These are phyloP conservation scores for Albatrellus sp. DNA, from an alignment of 1,284 basidiomycete species.

Conservation along the genomic window DNA sequence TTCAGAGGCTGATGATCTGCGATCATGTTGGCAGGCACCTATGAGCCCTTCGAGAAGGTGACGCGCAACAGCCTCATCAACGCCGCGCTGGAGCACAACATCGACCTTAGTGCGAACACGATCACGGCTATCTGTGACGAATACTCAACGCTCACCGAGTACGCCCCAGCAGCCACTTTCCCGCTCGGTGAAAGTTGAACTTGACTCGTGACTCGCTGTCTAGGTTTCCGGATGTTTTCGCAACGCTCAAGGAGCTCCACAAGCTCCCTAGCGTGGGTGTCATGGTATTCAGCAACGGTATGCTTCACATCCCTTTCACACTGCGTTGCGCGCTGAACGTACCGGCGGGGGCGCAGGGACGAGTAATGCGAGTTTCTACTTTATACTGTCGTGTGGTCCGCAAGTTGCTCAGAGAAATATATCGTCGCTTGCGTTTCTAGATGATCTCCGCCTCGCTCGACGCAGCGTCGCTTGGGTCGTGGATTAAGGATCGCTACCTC, in stretches of 20 bases:
- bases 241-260: conserved; percentile 13
- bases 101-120: conserved; percentile 8
- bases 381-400: background rate
- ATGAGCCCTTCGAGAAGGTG: conserved; percentile 20
- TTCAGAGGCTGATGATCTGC: background rate
- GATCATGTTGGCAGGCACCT: conserved; percentile 11
- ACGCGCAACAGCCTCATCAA: conserved; percentile 18
- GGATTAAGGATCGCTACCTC: conserved; percentile 11
- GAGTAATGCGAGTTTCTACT: conserved; percentile 7
- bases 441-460: conserved; percentile 17
- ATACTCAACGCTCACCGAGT: conserved; percentile 17
- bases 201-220: background rate
- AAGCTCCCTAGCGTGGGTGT: conserved; percentile 10
- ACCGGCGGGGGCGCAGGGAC: conserved; percentile 9
- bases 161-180: conserved; percentile 5
- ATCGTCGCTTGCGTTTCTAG: conserved; percentile 7
- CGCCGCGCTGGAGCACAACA: conserved; percentile 15
- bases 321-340: no score
- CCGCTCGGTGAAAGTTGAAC: background rate
- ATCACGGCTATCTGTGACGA: conserved; percentile 14
- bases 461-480: conserved; percentile 8
- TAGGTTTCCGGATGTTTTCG: conserved; percentile 16
- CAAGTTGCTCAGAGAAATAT: no score
- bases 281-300: conserved; percentile 21
- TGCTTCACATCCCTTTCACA: background rate